These are phyloP conservation scores for Epicoccum sorghinum DNA, from an alignment of 2,329 filamentous ascomycete species.

Conservation along the genomic window DNA sequence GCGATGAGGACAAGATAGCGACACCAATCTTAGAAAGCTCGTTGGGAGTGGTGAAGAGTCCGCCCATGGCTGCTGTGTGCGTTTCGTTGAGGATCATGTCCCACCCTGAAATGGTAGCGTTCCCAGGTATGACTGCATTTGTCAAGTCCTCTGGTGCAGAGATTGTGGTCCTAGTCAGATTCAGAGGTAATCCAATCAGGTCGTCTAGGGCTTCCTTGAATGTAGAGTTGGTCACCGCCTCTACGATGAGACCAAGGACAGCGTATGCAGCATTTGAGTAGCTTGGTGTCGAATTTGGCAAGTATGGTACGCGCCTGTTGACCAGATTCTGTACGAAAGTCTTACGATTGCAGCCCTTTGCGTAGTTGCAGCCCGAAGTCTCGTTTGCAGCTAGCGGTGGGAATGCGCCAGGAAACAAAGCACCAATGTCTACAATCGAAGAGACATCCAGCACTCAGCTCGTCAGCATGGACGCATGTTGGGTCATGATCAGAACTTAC, in stretches of 20 bases:
- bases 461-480: neutral
- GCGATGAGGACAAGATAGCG: slow-evolving; percentile 47
- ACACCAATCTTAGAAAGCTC: slow-evolving; percentile 49
- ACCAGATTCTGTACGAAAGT: slow-evolving; percentile 8
- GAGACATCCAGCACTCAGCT: slow-evolving; percentile 1
- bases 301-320: slow-evolving; percentile 32
- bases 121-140: slow-evolving; percentile 15
- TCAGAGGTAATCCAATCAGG: slow-evolving; percentile 52
- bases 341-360: slow-evolving; percentile 7
- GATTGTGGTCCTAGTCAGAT: slow-evolving; percentile 52
- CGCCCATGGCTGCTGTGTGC: slow-evolving; percentile 27
- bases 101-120: slow-evolving; percentile 5
- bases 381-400: slow-evolving; percentile 12
- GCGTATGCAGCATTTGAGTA: neutral
- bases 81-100: slow-evolving; percentile 6
- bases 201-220: slow-evolving; percentile 48
- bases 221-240: slow-evolving; percentile 51
- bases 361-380: slow-evolving; percentile 6
- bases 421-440: slow-evolving; percentile 4
- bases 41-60: slow-evolving; percentile 43
- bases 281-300: neutral
- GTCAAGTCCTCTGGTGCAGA: slow-evolving; percentile 21
- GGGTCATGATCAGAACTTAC: slow-evolving; percentile 8
- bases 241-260: slow-evolving; percentile 14
- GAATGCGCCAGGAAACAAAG: slow-evolving; percentile 7